A percentile compares a stretch with the other conserved stretches of the same genome.
These are phyloP conservation scores for Solanum arcanum DNA, from an alignment of 257 asterid species.

Conservation along the genomic window DNA sequence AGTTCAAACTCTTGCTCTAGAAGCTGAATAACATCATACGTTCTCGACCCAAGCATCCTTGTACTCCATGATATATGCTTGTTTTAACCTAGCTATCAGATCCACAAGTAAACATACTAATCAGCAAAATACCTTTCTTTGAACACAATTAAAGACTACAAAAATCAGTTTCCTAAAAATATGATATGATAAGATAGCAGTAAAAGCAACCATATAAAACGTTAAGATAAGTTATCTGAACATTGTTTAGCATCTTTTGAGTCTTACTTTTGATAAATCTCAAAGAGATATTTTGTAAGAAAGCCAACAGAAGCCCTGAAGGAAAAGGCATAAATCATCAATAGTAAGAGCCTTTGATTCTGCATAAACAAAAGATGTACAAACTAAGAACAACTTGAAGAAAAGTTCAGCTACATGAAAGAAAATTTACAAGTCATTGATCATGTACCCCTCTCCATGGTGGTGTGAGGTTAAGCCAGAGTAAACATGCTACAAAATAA, in stretches of 20 bases:
- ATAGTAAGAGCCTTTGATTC: not conserved
- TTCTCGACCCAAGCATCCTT: constrained; percentile 95
- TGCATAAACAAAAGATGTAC: not conserved
- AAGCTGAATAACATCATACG: constrained; percentile 25
- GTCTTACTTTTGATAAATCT: not conserved
- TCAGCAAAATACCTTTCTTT: not conserved
- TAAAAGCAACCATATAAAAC: not conserved
- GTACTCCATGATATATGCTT: constrained; percentile 74
- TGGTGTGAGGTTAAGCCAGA: too few species aligned
- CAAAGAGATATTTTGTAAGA: not conserved
- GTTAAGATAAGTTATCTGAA: not conserved
- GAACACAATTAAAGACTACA: not conserved
- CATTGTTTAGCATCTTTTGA: not conserved
- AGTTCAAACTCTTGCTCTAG: not conserved
- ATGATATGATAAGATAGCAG: not conserved
- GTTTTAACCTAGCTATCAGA: constrained; percentile 50
- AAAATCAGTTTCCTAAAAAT: not conserved
- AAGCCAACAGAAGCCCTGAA: not conserved
- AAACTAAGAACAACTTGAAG: not conserved
- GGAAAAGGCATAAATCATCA: not conserved
- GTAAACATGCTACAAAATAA: too few species aligned
- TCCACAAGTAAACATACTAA: constrained; percentile 12
- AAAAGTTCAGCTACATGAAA: not conserved
- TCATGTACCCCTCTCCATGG: too few species aligned
- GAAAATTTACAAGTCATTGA: too few species aligned